Conservation (phyloP, 2,329 filamentous ascomycete genomes). For the Grosmannia serpens region DNA sequence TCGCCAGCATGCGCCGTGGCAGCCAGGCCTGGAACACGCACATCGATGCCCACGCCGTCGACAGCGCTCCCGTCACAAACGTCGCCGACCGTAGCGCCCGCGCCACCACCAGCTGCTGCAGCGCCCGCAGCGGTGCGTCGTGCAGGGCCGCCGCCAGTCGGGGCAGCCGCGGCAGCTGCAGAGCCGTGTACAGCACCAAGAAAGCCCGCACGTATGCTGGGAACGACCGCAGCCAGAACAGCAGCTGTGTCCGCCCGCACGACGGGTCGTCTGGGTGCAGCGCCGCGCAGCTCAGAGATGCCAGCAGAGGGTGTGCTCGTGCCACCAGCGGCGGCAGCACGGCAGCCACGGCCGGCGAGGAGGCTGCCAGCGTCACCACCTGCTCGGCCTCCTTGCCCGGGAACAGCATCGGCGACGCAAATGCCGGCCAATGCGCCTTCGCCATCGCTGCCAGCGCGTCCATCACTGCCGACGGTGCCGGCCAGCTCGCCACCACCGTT, state of each 20-base stretch:
- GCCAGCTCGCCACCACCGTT: conserved; percentile 52
- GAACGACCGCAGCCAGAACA: conserved; percentile 77
- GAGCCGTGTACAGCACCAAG: conserved; percentile 58
- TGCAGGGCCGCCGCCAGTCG: conserved; percentile 42
- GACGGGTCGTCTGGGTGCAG: conserved; percentile 82
- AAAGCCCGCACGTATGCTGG: conserved; percentile 69
- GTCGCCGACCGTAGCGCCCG: conserved; percentile 63
- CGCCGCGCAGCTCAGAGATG: conserved; percentile 74
- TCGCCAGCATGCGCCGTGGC: conserved; percentile 62
- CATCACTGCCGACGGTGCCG: conserved; percentile 60
- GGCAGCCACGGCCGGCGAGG: conserved; percentile 35
- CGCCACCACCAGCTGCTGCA: conserved; percentile 55
- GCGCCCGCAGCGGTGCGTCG: conserved; percentile 52
- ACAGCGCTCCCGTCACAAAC: conserved; percentile 73
- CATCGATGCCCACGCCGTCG: conserved; percentile 76
- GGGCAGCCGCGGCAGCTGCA: conserved; percentile 55
- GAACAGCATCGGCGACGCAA: conserved; percentile 78
- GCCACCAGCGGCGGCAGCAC: conserved; percentile 73
- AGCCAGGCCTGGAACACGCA: conserved; percentile 79
- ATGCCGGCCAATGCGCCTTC: conserved; percentile 73
- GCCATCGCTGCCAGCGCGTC: conserved; percentile 76
- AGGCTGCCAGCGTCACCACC: conserved; percentile 57
- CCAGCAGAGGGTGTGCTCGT: conserved; percentile 77
- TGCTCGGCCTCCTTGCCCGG: conserved; percentile 48
- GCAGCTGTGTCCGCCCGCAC: conserved; percentile 75